Percentiles rank a stretch among this genome's conserved stretches.
Evolutionary conservation across 768 basidiomycete species (phyloP).

Genomic region (Suillus spraguei): DNA sequence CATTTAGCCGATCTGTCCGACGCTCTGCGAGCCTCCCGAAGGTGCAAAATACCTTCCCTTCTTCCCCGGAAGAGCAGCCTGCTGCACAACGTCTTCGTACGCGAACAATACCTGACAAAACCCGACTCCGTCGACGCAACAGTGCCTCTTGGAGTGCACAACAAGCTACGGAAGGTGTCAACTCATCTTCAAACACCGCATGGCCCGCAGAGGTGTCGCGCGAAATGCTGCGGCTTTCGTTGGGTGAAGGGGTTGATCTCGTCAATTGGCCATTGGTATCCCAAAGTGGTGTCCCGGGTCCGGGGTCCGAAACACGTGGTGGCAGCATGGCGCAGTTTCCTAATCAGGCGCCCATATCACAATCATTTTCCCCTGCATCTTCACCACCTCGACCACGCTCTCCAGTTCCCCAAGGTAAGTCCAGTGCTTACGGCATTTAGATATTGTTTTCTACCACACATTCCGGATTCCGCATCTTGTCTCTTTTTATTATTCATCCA

Average conservation of each 20-base stretch:
- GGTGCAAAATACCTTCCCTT: constrained; percentile 27
- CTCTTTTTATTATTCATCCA: background rate
- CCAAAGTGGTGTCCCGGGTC: constrained; percentile 9
- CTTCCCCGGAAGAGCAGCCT: constrained; percentile 14
- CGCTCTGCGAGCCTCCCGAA: constrained; percentile 30
- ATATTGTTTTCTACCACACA: background rate
- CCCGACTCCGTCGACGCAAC: constrained; percentile 42
- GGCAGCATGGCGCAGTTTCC: constrained; percentile 17
- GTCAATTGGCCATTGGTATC: background rate
- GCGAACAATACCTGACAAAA: constrained; percentile 37
- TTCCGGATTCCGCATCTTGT: background rate
- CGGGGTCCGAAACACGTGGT: constrained; percentile 33
- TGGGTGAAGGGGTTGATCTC: constrained; percentile 32
- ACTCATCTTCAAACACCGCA: constrained; percentile 34
- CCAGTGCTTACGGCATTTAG: constrained; percentile 1
- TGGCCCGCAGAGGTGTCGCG: constrained; percentile 65
- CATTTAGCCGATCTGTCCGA: constrained; percentile 30
- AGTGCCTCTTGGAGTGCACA: constrained; percentile 62
- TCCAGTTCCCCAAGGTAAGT: constrained; percentile 17
- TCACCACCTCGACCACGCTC: constrained; percentile 26
- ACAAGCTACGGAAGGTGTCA: constrained; percentile 43
- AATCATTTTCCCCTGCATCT: constrained; percentile 34
- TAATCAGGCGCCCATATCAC: constrained; percentile 20
- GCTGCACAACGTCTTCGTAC: constrained; percentile 21
- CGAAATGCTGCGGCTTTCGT: constrained; percentile 53